Evolutionary conservation across 2,329 filamentous ascomycete genomes (phyloP), one percentile per base, ranked within the genome.

Genomic region (Boeremia lycopersici): DNA sequence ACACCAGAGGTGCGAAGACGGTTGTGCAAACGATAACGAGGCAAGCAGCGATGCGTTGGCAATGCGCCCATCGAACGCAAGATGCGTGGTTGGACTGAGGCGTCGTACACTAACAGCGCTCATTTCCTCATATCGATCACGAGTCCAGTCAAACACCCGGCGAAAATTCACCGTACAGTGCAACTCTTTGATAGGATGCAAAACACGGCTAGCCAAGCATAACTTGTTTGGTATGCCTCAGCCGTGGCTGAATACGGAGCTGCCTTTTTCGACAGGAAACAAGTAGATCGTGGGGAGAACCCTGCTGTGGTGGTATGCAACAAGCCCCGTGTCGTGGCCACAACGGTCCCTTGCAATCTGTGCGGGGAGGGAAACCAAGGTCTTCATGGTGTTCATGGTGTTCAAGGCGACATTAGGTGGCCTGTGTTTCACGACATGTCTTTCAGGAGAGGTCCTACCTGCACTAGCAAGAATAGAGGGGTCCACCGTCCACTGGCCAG

Each of bases 401-500:
- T 35, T 48, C 35, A 46, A 42, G 35, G 46, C 46, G 41, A 46
- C 11, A n/a, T 41, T 46, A 44, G 42, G 30, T 46, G 29, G 45
- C 13, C 40, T 23, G n/a, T 9, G 52, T 55, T 55, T 55, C 52
- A 49, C 12, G 9, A 40, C 31, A 35, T 23, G 19, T 23, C 31
- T 19, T 46, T 46, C 35, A 55, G 52, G 51, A 46, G 52, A 45
- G 46, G 29, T 44, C 19, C 25, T 43, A 25, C 48, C 15, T 44
- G 33, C 15, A 48, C 52, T 41, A 39, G 41, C 46, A 49, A 55
- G 35, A 34, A 48, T 46, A 53, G 40, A 44, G 40, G 51, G 51
- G 51, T 46, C 52, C 52, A 50, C 46, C 23, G 51, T 46, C 52
- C 52, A 50, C 46, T 28, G n/a, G 35, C 46, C 38, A 43, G 40